Conservation (phyloP, 1,139 yeast species). For the Casaregolazyma lundiana region DNA sequence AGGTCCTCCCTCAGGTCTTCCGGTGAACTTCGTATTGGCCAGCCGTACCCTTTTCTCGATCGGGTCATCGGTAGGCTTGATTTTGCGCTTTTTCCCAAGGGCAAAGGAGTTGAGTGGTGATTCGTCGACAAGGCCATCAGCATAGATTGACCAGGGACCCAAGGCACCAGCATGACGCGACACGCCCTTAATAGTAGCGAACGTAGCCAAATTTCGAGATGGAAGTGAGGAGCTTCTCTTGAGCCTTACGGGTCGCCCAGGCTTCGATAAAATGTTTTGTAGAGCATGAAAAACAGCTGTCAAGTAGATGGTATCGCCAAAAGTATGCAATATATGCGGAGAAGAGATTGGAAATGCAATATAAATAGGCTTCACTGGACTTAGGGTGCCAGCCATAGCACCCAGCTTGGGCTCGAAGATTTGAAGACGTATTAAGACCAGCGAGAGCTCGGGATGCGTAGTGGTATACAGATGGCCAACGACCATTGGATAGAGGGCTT, state of each 20-base stretch:
- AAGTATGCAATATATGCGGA: conserved; percentile 60
- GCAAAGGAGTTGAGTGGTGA: conserved; percentile 19
- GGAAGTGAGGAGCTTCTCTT: conserved; percentile 41
- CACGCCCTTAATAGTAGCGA: conserved; percentile 55
- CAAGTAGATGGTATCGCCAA: conserved; percentile 42
- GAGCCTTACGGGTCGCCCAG: conserved; percentile 34
- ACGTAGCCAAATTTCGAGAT: conserved; percentile 49
- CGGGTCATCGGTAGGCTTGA: conserved; percentile 8
- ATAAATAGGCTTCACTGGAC: conserved; percentile 57
- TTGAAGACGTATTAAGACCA: conserved; percentile 60
- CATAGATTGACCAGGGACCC: conserved; percentile 30
- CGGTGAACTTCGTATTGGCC: conserved; percentile 29
- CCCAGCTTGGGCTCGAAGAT: conserved; percentile 47
- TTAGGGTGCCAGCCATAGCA: conserved; percentile 32
- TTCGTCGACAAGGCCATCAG: conserved; percentile 25
- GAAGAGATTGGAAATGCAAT: conserved; percentile 65
- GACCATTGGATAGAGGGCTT: conserved; percentile 38
- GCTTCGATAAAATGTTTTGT: conserved; percentile 45
- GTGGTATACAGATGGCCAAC: conserved; percentile 60
- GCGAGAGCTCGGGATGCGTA: conserved; percentile 57
- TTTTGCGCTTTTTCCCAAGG: conserved; percentile 1
- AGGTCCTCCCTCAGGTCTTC: conserved; percentile 13
- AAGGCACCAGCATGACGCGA: conserved; percentile 35
- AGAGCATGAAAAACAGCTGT: conserved; percentile 57
- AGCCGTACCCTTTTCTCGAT: conserved; percentile 20